Evolutionary conservation across 768 basidiomycete genomes (phyloP), one percentile per base, ranked within the genome.

Genomic region (Boletus pseudopeckii): DNA sequence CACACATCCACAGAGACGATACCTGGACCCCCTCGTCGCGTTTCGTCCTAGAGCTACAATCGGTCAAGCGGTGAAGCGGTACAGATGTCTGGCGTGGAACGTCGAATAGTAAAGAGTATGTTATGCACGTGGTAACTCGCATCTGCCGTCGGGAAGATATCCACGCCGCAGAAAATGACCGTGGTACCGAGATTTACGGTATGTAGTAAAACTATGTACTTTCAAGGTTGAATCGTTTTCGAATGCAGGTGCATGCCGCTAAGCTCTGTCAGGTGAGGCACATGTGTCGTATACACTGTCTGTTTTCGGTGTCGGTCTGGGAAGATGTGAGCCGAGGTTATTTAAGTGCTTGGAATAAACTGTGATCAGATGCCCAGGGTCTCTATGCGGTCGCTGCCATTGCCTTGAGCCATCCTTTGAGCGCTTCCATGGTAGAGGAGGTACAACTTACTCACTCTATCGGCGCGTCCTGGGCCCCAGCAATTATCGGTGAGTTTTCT

Each of bases 11-110:
- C 8, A 9, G 28, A 28, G 28, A 28, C 28, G 8, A 28, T 8
- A 26, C 24, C 24, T 26, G 24, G 24, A 26, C 28, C 28, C 8
- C 28, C 28, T 28, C 24, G 13, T 44, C 4, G 17, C 37, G 32
- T 30, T 48, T 39, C 20, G 36, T 50, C 39, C 48, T 54, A 57
- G 52, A 42, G 46, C 63, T 56, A 64, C 56, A 52, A 22, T 52
- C 33, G 48, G 17, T 30, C 45, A 24, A 46, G 39, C n/a, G 44
- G 43, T 45, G 37, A 37, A 34, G 41, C n/a, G 44, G 43, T 42
- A 37, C 37, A 34, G 40, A 22, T 46, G 32, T 37, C 26, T 24
- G 8, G 5, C 24, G 32, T 11, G 11, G 33, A 33, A 41, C 28
- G 11, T 53, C 54, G 9, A 7, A n/a, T 44, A 24, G 24, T 24